Evolutionary conservation across 306 rosid genomes (phyloP).

Genomic region (Senna tora): DNA sequence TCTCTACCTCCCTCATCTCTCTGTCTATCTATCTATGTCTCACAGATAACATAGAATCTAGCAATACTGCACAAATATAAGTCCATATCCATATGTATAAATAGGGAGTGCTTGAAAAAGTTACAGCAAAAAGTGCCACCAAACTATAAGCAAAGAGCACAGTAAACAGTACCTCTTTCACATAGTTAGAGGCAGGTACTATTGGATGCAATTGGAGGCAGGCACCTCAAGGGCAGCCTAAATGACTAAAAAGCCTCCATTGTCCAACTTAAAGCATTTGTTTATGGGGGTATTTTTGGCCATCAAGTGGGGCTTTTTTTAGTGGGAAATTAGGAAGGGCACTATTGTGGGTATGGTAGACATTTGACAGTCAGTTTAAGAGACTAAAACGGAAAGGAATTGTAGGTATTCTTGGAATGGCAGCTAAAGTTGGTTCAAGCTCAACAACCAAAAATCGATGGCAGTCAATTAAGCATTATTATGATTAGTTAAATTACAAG

Average conservation of each 20-base stretch:
- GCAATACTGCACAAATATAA: background rate
- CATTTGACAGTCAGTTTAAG: conserved; percentile 41
- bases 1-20: background rate
- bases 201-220: background rate
- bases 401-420: conserved; percentile 54
- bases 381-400: conserved; percentile 32
- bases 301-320: background rate
- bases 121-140: background rate
- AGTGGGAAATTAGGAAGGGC: background rate
- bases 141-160: background rate
- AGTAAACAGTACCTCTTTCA: background rate
- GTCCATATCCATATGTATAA: background rate
- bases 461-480: background rate
- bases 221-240: background rate
- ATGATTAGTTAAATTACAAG: background rate
- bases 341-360: background rate
- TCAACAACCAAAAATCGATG: conserved; percentile 46
- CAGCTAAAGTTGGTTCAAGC: conserved; percentile 41
- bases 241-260: conserved; percentile 1
- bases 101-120: background rate
- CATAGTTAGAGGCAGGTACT: background rate
- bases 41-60: background rate
- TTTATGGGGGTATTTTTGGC: conserved; percentile 2
- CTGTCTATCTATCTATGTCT: background rate
- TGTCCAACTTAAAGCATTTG: conserved; percentile 18